A percentile compares a stretch with the other conserved stretches of the same genome.
Evolutionary conservation across 768 basidiomycete species (phyloP).

Genomic region (Calvatia gigantea): DNA sequence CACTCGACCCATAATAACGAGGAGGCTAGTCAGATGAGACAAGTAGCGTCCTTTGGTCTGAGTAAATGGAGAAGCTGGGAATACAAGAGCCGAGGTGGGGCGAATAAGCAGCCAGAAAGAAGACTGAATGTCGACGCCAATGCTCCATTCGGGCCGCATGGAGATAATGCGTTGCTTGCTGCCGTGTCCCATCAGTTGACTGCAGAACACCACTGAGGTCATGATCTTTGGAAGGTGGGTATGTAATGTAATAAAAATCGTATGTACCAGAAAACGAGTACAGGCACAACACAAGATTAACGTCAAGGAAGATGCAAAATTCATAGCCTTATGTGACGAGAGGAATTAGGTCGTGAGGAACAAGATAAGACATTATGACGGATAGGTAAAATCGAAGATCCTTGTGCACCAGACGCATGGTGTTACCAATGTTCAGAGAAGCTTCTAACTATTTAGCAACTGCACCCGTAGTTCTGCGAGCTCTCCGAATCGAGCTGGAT

Average conservation of each 20-base stretch:
- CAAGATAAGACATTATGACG: constrained; percentile 11
- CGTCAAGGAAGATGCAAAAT: constrained; percentile 10
- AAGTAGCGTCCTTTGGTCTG: constrained; percentile 15
- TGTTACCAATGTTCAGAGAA: constrained; percentile 1
- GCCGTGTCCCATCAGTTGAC: not conserved
- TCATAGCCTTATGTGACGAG: constrained; percentile 9
- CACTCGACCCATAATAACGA: constrained; percentile 77
- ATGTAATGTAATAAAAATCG: constrained; percentile 11
- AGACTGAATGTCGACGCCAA: not conserved
- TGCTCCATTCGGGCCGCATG: constrained; percentile 6
- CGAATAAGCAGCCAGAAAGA: not conserved
- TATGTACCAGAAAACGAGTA: constrained; percentile 5
- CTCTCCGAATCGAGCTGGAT: constrained; percentile 95
- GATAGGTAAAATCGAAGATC: constrained; percentile 9
- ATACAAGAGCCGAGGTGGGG: not conserved
- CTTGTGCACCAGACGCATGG: constrained; percentile 3
- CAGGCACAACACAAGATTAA: constrained; percentile 8
- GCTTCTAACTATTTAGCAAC: constrained; percentile 49
- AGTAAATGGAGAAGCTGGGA: not conserved
- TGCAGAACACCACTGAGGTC: not conserved
- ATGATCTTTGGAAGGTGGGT: constrained; percentile 1
- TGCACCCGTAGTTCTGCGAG: constrained; percentile 90
- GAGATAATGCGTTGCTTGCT: not conserved
- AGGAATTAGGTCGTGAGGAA: constrained; percentile 12
- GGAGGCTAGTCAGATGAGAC: constrained; percentile 23